Base-by-base conservation (phyloP, 495 filamentous ascomycete genomes). In the Aspergillus baeticus region DNA sequence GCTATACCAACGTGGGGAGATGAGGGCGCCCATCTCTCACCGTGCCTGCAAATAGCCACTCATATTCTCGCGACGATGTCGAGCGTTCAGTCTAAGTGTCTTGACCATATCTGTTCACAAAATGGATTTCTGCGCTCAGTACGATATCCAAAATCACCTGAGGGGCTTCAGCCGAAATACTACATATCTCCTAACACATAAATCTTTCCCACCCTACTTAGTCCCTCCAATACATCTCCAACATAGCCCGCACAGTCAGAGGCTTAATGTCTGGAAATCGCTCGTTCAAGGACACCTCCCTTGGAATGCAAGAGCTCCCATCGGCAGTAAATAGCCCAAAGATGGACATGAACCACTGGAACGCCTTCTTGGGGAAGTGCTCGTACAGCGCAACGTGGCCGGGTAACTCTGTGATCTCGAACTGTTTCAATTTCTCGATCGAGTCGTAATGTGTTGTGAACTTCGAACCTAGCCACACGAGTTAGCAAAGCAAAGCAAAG, bases 321-420 rank as follows among this genome's bases (percentile, higher is more conserved):
- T 54, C 57, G 11, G 38, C 14, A 2, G 57, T 55, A 20, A 44
- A 60, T 13, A 39, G 44, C 14, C 66, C 66, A 48, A 77, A 76
- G 3, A 58, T 59, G 3, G 69, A 48, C n/a, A 59, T 37, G 14
- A 75, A 55, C 33, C 45, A 65, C 55, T 67, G 67, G 39, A 73
- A 48, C 1, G 56, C 5, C 52, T 61, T 47, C 63, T 73, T 76
- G 10, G 76, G 75, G 43, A 75, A 48, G 39, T 55, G 57, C 10
- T 58, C 11, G 47, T 77, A 77, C 14, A 71, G 15, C 0, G 63
- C 23, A 0, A 39, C 46, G 7, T 80, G 71, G 1, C 51, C 43
- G 0, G 77, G 76, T n/a, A 81, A 60, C 54, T 78, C 76, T 3
- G 76, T 77, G 5, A 68, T 55, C 36, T 75, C 54, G 22, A 69